Percentiles rank a stretch among this genome's conserved stretches.
Evolutionary conservation across 192 early-diverging fungal species (phyloP).

Genomic region (Coemansia sp.): DNA sequence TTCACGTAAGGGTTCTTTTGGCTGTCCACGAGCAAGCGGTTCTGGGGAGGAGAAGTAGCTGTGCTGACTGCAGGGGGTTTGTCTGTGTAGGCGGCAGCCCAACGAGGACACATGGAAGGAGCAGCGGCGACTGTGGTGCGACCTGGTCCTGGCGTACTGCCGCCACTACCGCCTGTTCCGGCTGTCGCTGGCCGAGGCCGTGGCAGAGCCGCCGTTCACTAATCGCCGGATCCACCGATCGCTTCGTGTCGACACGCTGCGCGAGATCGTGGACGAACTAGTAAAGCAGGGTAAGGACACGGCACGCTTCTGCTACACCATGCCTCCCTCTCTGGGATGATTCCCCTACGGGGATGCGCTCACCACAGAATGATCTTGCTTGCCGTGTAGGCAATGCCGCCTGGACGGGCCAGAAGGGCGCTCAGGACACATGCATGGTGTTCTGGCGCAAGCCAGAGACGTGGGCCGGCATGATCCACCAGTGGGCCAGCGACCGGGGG

Average conservation of each 20-base stretch:
- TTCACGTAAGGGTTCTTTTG: slow-evolving; percentile 62
- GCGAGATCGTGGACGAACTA: slow-evolving; percentile 70
- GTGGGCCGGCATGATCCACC: slow-evolving; percentile 76
- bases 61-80: too few species aligned
- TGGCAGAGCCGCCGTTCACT: slow-evolving; percentile 56
- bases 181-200: slow-evolving; percentile 58
- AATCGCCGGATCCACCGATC: slow-evolving; percentile 68
- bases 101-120: slow-evolving; percentile 75
- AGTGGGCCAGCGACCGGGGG: slow-evolving; percentile 75
- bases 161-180: slow-evolving; percentile 55
- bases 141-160: slow-evolving; percentile 70
- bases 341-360: too few species aligned
- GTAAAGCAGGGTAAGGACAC: slow-evolving; percentile 51
- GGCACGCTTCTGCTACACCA: too few species aligned
- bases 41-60: too few species aligned
- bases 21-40: neutral
- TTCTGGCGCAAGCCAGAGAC: slow-evolving; percentile 88
- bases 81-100: slow-evolving; percentile 61
- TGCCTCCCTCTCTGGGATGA: too few species aligned
- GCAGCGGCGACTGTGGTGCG: slow-evolving; percentile 74
- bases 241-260: slow-evolving; percentile 55
- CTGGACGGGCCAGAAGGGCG: slow-evolving; percentile 43
- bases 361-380: too few species aligned
- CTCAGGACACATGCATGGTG: slow-evolving; percentile 55
- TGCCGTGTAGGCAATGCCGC: slow-evolving; percentile 48